These are phyloP conservation scores for Clonostachys solani DNA, from an alignment of 2,329 filamentous ascomycete species.

Conservation along the genomic window DNA sequence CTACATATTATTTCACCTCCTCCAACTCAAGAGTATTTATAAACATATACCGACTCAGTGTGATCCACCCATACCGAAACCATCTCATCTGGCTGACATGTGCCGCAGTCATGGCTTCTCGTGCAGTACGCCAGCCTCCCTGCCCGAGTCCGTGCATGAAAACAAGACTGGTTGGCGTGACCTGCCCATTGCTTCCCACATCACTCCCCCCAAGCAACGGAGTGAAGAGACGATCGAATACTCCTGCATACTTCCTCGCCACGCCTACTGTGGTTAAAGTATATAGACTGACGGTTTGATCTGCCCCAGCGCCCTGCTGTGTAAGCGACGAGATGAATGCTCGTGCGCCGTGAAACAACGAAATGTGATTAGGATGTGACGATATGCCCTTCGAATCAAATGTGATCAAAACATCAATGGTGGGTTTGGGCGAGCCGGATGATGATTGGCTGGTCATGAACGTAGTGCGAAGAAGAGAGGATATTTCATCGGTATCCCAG, in stretches of 20 bases:
- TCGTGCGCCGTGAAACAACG: conserved; percentile 77
- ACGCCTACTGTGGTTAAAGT: conserved; percentile 72
- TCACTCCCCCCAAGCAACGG: conserved; percentile 22
- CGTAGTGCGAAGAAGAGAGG: conserved; percentile 63
- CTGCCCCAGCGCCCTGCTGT: conserved; percentile 42
- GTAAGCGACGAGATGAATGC: conserved; percentile 67
- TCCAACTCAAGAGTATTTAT: conserved; percentile 77
- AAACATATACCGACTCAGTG: conserved; percentile 87
- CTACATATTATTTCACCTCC: conserved; percentile 13
- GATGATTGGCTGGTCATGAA: conserved; percentile 60
- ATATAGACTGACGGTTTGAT: conserved; percentile 77
- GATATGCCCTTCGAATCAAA: conserved; percentile 82
- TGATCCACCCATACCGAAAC: conserved; percentile 97
- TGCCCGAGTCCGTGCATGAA: conserved; percentile 64
- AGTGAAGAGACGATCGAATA: conserved; percentile 74
- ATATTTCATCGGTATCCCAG: conserved; percentile 71
- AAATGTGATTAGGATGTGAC: conserved; percentile 88
- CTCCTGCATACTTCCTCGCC: conserved; percentile 73
- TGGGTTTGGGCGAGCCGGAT: conserved; percentile 28
- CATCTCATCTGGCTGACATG: conserved; percentile 97
- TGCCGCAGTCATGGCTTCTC: conserved; percentile 75
- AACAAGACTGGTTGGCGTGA: conserved; percentile 55
- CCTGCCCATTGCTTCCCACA: background rate
- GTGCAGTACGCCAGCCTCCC: conserved; percentile 42
- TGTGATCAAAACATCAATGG: conserved; percentile 81